Percentiles rank a stretch among this genome's conserved stretches.
phyloP scores from a whole-genome alignment of 2,329 filamentous ascomycete genomes.

The Apiospora rasikravindrae region DNA sequence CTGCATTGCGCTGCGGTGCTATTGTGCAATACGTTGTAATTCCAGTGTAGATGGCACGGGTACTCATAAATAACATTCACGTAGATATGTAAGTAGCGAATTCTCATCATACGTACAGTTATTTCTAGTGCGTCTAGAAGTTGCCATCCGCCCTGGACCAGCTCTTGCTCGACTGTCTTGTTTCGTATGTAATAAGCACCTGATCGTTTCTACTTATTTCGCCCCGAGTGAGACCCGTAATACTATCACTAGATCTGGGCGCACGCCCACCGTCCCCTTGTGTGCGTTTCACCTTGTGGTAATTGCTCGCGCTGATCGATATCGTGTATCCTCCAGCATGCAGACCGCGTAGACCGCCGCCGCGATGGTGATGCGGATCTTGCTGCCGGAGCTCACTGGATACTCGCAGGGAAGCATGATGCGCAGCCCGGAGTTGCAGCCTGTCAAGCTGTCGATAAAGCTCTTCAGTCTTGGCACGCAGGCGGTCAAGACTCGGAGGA shows the following conservation, averaged over 20 bases:
- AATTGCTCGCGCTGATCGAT: not conserved
- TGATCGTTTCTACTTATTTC: not conserved
- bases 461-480: constrained; percentile 28
- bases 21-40: too few relatives aligned
- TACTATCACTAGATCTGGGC: not conserved
- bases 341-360: not conserved
- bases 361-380: not conserved
- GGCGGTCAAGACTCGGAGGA: constrained; percentile 24
- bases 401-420: not conserved
- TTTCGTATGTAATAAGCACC: not conserved
- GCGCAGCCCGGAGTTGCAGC: not conserved
- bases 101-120: not conserved
- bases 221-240: not conserved
- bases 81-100: too few relatives aligned
- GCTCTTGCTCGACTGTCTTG: not conserved
- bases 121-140: not conserved
- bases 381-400: not conserved
- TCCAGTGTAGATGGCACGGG: too few relatives aligned
- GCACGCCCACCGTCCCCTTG: not conserved
- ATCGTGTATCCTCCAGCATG: not conserved
- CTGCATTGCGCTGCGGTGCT: too few relatives aligned
- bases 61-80: too few relatives aligned
- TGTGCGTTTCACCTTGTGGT: not conserved
- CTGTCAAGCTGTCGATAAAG: constrained; percentile 23
- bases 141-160: not conserved